Evolutionary conservation across 768 basidiomycete species (phyloP).

Genomic region (Boletus huronensis): DNA sequence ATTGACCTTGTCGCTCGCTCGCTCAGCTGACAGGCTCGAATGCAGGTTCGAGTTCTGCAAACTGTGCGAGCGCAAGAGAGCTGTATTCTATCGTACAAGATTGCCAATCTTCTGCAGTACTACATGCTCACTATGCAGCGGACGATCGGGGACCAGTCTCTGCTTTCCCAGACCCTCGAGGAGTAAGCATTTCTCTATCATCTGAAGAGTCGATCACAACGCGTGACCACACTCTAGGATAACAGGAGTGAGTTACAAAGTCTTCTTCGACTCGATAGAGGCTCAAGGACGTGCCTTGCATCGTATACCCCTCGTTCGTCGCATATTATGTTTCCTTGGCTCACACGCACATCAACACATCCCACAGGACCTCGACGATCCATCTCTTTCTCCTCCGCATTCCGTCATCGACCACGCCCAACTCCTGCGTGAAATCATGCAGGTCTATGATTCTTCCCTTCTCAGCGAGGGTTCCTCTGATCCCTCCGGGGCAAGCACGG

Average conservation of each 20-base stretch:
- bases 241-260: conserved; percentile 72
- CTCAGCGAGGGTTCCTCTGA: conserved; percentile 45
- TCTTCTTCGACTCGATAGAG: conserved; percentile 87
- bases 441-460: conserved; percentile 83
- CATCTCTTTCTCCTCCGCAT: conserved; percentile 68
- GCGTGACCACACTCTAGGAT: conserved; percentile 46
- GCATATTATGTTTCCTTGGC: not conserved
- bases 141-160: conserved; percentile 82
- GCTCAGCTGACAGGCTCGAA: not conserved
- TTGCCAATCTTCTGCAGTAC: conserved; percentile 93
- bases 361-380: conserved; percentile 61
- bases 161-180: conserved; percentile 69
- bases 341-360: not conserved
- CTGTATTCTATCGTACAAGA: conserved; percentile 86
- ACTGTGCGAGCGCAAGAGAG: conserved; percentile 93
- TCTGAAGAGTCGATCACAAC: not conserved
- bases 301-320: conserved; percentile 51
- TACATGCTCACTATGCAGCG: conserved; percentile 90
- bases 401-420: conserved; percentile 79
- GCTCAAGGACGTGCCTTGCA: conserved; percentile 70
- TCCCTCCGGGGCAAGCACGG: conserved; percentile 7
- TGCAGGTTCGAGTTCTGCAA: conserved; percentile 84
- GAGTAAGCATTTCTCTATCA: conserved; percentile 51
- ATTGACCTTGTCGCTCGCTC: not conserved
- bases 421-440: conserved; percentile 83